These are phyloP conservation scores for Trypanosoma melophagium DNA, from an alignment of 208 protist genomes.

Conservation along the genomic window DNA sequence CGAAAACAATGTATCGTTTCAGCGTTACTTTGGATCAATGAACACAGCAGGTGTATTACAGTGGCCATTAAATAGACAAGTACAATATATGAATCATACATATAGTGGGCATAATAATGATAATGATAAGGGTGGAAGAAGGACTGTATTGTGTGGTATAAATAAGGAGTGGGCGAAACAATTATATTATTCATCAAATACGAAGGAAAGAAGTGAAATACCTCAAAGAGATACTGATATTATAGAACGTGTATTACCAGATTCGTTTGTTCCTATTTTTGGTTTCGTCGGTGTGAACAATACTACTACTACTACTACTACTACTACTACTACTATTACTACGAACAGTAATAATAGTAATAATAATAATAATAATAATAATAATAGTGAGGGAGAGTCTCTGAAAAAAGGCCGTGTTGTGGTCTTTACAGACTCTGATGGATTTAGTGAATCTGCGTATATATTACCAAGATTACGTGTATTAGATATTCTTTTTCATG, in stretches of 20 bases:
- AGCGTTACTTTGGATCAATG: no score
- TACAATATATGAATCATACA: background rate
- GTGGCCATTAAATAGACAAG: no score
- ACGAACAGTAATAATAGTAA: background rate
- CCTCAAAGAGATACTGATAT: background rate
- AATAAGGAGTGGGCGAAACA: conserved; percentile 7
- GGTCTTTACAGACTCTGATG: conserved; percentile 59
- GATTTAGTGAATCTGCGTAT: conserved; percentile 32
- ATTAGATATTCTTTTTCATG: conserved; percentile 18
- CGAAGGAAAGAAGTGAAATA: background rate
- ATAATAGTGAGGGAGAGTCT: background rate
- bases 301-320: no score
- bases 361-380: background rate
- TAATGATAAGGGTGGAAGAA: background rate
- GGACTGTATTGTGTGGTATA: conserved; percentile 22
- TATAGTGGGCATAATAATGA: conserved; percentile 1
- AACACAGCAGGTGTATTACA: no score
- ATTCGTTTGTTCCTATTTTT: conserved; percentile 28
- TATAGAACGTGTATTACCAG: conserved; percentile 3
- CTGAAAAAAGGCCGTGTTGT: conserved; percentile 28
- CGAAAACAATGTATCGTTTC: no score
- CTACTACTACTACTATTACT: no score
- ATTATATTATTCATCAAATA: conserved; percentile 6
- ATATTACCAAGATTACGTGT: conserved; percentile 1
- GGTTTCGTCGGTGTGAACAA: conserved; percentile 24